phyloP scores from a whole-genome alignment of 192 early-diverging fungal genomes.

The Obelidium mucronatum region DNA sequence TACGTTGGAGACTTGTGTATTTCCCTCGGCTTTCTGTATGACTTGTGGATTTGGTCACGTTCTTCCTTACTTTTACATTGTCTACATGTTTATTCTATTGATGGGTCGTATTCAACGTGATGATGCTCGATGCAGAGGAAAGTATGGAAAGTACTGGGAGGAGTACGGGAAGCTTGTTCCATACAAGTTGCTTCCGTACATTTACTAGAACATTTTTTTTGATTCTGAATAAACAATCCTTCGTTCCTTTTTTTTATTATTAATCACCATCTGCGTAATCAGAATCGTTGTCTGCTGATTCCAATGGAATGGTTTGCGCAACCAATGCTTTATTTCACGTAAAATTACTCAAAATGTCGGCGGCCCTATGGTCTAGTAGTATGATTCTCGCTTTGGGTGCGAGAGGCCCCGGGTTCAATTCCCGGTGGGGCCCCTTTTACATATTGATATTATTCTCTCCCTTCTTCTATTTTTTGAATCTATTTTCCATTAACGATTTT shows the following conservation, averaged over 20 bases:
- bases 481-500: no score
- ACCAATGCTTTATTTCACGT: no score
- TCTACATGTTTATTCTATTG: slow-evolving; percentile 80
- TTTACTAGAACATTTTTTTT: slow-evolving; percentile 5
- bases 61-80: slow-evolving; percentile 81
- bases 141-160: slow-evolving; percentile 86
- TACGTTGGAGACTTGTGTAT: slow-evolving; percentile 81
- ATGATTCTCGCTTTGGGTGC: no score
- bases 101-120: slow-evolving; percentile 74
- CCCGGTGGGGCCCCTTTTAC: no score
- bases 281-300: no score
- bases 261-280: no score
- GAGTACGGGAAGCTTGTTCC: slow-evolving; percentile 69
- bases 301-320: no score
- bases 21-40: slow-evolving; percentile 73
- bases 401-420: no score
- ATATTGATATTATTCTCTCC: no score
- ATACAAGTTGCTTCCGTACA: slow-evolving; percentile 51
- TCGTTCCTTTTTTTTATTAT: not conserved
- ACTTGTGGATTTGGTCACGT: slow-evolving; percentile 72
- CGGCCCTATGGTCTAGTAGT: no score
- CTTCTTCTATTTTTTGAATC: no score
- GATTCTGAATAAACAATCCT: not conserved
- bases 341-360: no score
- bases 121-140: slow-evolving; percentile 73